These are phyloP conservation scores for Gardenia jasminoides DNA, from an alignment of 257 asterid species.

Conservation along the genomic window DNA sequence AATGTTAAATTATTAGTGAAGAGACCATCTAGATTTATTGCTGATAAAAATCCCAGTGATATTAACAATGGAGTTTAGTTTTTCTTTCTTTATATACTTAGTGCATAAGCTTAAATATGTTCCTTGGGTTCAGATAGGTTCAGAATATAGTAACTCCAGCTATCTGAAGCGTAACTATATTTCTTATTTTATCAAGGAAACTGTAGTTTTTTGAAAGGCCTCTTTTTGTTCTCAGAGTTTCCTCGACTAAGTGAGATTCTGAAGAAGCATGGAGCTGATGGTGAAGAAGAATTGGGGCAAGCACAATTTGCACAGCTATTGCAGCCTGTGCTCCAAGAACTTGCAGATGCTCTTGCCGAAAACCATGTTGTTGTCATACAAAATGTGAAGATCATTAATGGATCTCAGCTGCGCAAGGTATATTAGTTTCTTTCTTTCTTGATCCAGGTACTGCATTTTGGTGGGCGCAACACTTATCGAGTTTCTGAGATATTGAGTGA, in stretches of 20 bases:
- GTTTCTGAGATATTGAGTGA: not conserved
- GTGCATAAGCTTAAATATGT: not conserved
- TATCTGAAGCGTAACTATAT: not conserved
- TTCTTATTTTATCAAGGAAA: not conserved
- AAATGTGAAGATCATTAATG: conserved; percentile 45
- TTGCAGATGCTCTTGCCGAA: conserved; percentile 51
- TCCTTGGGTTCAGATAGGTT: not conserved
- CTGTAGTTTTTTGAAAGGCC: conserved; percentile 4
- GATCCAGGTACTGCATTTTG: conserved; percentile 5
- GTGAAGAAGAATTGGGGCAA: conserved; percentile 55
- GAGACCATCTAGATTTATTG: not conserved
- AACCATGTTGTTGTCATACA: conserved; percentile 36
- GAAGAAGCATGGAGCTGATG: conserved; percentile 48
- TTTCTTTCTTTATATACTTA: not conserved
- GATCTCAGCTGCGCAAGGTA: conserved; percentile 59
- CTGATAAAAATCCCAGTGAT: not conserved
- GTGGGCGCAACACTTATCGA: not conserved
- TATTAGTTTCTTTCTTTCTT: conserved; percentile 11
- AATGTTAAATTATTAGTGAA: no score
- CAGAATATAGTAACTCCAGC: not conserved
- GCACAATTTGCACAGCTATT: conserved; percentile 59
- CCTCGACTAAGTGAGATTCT: conserved; percentile 48
- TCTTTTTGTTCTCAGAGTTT: conserved; percentile 40
- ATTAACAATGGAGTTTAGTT: not conserved
- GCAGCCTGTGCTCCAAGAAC: conserved; percentile 57